Base-by-base conservation (phyloP, 352 stramenopile genomes). In the Phytopythium delawarense region DNA sequence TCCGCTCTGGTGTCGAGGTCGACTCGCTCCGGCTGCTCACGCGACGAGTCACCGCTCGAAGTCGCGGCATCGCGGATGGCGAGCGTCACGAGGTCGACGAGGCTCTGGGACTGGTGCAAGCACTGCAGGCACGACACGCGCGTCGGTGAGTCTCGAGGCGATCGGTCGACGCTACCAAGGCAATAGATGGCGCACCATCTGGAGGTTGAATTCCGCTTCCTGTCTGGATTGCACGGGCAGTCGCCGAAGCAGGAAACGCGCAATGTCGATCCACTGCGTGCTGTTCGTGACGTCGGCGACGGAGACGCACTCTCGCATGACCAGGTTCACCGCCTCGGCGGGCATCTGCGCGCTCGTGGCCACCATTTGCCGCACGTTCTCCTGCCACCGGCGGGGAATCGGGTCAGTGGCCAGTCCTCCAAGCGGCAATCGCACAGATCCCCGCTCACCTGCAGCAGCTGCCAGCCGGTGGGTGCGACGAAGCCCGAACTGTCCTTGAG, bases 141-240 rank as follows among this genome's bases (percentile, higher is more conserved):
- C 23, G 35, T 25, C 39, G 39, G 12, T 50, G 4, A 50, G 40
- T 15, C 16, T 45, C 15, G 7, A 0, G 7, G 18, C 12, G 15
- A 25, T 48, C 18, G 7, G 34, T 45, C 12, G 15, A 45, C 15
- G 6, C 4, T 25, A 4, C 28, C 28, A 32, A 32, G 2, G 28
- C 5, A 3, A 32, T 32, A 7, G 28, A 32, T 7, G 28, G 30
- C n/a, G 7, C 70, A 92, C 84, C 79, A 91, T 91, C 65, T 91
- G 84, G 8, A 92, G 64, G 49, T 84, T 90, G 56, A 92, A 92
- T 28, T 92, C 84, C 7, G 81, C 78, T 48, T 91, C 84, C 58
- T 87, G 80, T 44, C 81, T 68, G 21, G 87, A 57, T 48, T 86
- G 71, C n/a, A 72, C 46, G 0, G 81, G 76, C 34, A 92, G 64